Evolutionary conservation across 805 yeast genomes (phyloP).

Genomic region (Schwanniomyces occidentalis): DNA sequence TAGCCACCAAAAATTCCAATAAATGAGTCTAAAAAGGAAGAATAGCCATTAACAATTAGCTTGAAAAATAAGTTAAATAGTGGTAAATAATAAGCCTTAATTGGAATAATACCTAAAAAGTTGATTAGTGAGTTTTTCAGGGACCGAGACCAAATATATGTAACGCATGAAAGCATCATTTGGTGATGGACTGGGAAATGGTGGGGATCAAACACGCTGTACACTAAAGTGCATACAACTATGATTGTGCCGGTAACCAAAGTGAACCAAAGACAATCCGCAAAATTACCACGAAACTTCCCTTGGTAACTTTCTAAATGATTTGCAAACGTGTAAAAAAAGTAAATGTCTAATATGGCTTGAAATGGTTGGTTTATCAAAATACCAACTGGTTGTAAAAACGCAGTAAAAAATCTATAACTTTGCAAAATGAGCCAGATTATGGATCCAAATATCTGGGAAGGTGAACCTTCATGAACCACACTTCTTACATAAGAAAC

Average conservation of each 20-base stretch:
- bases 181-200: slow-evolving; percentile 26
- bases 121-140: slow-evolving; percentile 53
- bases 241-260: slow-evolving; percentile 50
- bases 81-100: slow-evolving; percentile 58
- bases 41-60: slow-evolving; percentile 43
- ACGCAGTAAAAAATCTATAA: slow-evolving; percentile 51
- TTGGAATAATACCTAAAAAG: slow-evolving; percentile 52
- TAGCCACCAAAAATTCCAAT: slow-evolving; percentile 60
- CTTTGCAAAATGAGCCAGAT: slow-evolving; percentile 31
- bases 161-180: slow-evolving; percentile 53
- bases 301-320: slow-evolving; percentile 49
- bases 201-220: slow-evolving; percentile 23
- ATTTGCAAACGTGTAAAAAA: slow-evolving; percentile 56
- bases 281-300: slow-evolving; percentile 48
- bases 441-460: slow-evolving; percentile 7
- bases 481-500: slow-evolving; percentile 3
- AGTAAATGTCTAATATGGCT: slow-evolving; percentile 50
- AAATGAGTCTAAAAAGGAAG: slow-evolving; percentile 39
- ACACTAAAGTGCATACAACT: slow-evolving; percentile 29
- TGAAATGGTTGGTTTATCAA: slow-evolving; percentile 21
- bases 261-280: slow-evolving; percentile 59
- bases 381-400: slow-evolving; percentile 44
- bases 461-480: slow-evolving; percentile 1
- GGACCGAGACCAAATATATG: slow-evolving; percentile 62
- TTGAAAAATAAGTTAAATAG: slow-evolving; percentile 33